Conservation (phyloP, 345 rosid genomes). For the Citrus unshiu region DNA sequence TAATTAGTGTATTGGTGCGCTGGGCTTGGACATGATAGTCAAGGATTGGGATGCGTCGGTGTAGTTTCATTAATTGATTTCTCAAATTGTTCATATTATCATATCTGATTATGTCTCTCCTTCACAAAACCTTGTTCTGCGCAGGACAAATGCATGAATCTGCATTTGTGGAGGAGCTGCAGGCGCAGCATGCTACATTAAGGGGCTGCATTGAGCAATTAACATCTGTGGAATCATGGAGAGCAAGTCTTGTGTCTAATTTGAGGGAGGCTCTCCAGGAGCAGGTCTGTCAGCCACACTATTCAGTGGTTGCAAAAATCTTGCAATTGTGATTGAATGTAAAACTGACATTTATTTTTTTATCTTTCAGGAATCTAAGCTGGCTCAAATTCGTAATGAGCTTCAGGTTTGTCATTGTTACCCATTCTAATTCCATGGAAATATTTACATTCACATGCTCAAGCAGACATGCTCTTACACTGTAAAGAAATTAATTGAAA, state of each 20-base stretch:
- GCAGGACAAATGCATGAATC: slow-evolving; percentile 54
- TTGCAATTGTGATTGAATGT: slow-evolving; percentile 4
- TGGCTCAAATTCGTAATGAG: slow-evolving; percentile 65
- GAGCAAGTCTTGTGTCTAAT: slow-evolving; percentile 63
- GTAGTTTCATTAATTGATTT: neutral
- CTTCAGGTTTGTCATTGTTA: slow-evolving; percentile 61
- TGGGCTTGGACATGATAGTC: neutral
- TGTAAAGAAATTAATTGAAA: neutral
- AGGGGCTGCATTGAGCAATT: slow-evolving; percentile 76
- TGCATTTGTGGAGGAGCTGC: slow-evolving; percentile 61
- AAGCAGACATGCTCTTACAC: neutral
- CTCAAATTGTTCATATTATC: neutral
- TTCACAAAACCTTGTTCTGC: slow-evolving; percentile 7
- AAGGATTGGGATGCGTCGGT: neutral
- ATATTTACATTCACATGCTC: neutral
- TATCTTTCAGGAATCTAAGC: slow-evolving; percentile 64
- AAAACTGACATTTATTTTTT: slow-evolving; percentile 21
- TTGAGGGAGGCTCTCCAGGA: slow-evolving; percentile 85
- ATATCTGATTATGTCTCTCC: neutral
- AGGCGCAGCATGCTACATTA: slow-evolving; percentile 63
- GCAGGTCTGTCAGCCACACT: slow-evolving; percentile 53
- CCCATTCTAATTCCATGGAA: neutral
- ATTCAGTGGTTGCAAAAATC: neutral
- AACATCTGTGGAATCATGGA: slow-evolving; percentile 52
- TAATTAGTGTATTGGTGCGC: neutral